A percentile compares a stretch with the other conserved stretches of the same genome.
Evolutionary conservation across 805 yeast species (phyloP).

Genomic region (Candida boidinii): DNA sequence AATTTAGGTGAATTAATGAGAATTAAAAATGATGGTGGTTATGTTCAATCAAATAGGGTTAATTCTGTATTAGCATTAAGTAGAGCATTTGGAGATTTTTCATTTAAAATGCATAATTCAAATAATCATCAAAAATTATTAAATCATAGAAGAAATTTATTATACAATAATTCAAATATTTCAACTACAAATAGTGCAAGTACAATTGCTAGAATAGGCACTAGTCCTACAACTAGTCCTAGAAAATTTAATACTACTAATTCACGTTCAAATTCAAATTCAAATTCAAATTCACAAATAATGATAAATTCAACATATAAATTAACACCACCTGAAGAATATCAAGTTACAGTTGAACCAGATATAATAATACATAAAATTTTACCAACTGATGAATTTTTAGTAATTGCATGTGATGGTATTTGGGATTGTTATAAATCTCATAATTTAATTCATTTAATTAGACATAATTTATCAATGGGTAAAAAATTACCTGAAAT

Average conservation of each 20-base stretch:
- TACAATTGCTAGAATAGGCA: too few relatives aligned
- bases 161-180: too few relatives aligned
- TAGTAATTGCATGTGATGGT: slow-evolving; percentile 76
- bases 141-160: slow-evolving; percentile 1
- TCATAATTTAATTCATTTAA: slow-evolving; percentile 40
- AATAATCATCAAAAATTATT: slow-evolving; percentile 16
- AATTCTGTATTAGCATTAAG: slow-evolving; percentile 51
- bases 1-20: slow-evolving; percentile 51
- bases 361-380: slow-evolving; percentile 53
- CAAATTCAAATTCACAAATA: too few relatives aligned
- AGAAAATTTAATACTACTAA: too few relatives aligned
- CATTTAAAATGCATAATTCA: slow-evolving; percentile 31
- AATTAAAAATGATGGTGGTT: slow-evolving; percentile 51
- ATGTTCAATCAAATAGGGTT: slow-evolving; percentile 51
- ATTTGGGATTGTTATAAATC: slow-evolving; percentile 70
- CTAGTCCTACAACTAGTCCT: too few relatives aligned
- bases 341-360: slow-evolving; percentile 74
- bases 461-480: slow-evolving; percentile 47
- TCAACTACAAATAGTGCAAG: too few relatives aligned
- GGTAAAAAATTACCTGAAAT: slow-evolving; percentile 55
- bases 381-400: slow-evolving; percentile 49
- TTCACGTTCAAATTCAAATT: too few relatives aligned
- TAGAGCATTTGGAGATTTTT: slow-evolving; percentile 62
- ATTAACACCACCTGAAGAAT: slow-evolving; percentile 53
- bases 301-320: slow-evolving; percentile 15